A percentile compares a stretch with the other conserved stretches of the same genome.
Evolutionary conservation across 331 rosid genomes (phyloP).

Genomic region (Malus hybrid): DNA sequence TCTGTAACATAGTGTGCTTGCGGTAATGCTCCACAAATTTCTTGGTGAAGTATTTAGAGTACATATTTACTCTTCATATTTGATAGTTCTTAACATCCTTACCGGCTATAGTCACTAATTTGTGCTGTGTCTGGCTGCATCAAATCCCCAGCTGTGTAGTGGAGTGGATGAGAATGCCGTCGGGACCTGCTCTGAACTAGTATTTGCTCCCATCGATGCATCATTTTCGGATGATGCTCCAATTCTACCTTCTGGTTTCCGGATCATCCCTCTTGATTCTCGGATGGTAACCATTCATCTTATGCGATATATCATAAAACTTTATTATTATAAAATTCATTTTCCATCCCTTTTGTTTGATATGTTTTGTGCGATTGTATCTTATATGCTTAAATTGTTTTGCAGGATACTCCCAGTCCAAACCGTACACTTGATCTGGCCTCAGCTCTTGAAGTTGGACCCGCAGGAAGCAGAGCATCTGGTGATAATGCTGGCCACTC

Average conservation of each 20-base stretch:
- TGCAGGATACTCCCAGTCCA: constrained; percentile 77
- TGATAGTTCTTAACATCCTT: neutral
- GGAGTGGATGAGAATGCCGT: constrained; percentile 91
- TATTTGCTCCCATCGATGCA: constrained; percentile 99
- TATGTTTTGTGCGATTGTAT: neutral
- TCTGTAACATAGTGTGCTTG: neutral
- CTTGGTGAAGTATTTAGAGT: neutral
- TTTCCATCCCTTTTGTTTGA: neutral
- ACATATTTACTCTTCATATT: neutral
- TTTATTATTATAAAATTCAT: neutral
- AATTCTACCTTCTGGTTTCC: constrained; percentile 90
- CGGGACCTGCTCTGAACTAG: constrained; percentile 82
- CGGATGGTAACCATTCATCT: constrained; percentile 34
- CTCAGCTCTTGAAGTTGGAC: constrained; percentile 90
- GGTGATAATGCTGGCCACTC: constrained; percentile 50
- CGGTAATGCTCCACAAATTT: neutral
- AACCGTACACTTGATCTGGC: constrained; percentile 99
- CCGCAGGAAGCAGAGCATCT: constrained; percentile 54
- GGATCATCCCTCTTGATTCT: constrained; percentile 89
- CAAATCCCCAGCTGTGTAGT: constrained; percentile 63
- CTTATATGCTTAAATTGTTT: neutral
- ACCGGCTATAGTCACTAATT: neutral
- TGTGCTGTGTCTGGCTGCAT: constrained; percentile 14
- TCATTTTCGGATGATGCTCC: constrained; percentile 97
- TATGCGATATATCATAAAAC: neutral